These are phyloP conservation scores for Schwanniomyces vanrijiae DNA, from an alignment of 805 yeast species.

Conservation along the genomic window DNA sequence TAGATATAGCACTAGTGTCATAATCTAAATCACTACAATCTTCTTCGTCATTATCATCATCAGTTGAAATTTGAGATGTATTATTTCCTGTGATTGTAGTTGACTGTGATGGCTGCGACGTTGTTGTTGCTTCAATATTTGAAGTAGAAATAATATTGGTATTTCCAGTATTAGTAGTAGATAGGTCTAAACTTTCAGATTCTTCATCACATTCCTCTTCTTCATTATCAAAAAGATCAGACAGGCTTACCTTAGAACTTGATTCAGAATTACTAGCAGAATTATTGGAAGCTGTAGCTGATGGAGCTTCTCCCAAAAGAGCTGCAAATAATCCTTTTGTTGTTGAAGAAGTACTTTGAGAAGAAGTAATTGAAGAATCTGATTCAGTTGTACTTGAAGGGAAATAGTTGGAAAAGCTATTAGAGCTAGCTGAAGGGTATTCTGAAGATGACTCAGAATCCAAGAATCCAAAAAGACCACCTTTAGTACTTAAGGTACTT, in stretches of 20 bases:
- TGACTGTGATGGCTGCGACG: too few relatives aligned
- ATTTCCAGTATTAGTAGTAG: slow-evolving; percentile 4
- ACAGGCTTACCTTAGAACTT: neutral
- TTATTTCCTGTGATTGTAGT: too few relatives aligned
- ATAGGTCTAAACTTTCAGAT: slow-evolving; percentile 6
- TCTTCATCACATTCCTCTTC: slow-evolving; percentile 18
- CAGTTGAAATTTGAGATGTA: neutral
- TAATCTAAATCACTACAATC: slow-evolving; percentile 11
- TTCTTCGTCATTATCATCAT: slow-evolving; percentile 17
- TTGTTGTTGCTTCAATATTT: neutral
- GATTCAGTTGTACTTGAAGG: slow-evolving; percentile 2
- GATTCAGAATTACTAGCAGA: slow-evolving; percentile 4
- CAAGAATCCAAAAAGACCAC: neutral
- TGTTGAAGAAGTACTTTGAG: slow-evolving; percentile 5
- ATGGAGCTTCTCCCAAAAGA: slow-evolving; percentile 3
- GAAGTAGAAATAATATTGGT: neutral
- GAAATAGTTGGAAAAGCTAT: neutral
- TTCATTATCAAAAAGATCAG: slow-evolving; percentile 12
- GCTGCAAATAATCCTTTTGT: slow-evolving; percentile 6
- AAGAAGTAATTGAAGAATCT: slow-evolving; percentile 1
- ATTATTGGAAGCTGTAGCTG: neutral
- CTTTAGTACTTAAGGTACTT: neutral
- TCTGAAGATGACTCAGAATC: neutral
- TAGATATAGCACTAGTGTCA: neutral
- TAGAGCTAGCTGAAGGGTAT: slow-evolving; percentile 1